A percentile compares a stretch with the other conserved stretches of the same genome.
Conservation (phyloP, 352 stramenopile species). For the Blastocystis hominis region DNA sequence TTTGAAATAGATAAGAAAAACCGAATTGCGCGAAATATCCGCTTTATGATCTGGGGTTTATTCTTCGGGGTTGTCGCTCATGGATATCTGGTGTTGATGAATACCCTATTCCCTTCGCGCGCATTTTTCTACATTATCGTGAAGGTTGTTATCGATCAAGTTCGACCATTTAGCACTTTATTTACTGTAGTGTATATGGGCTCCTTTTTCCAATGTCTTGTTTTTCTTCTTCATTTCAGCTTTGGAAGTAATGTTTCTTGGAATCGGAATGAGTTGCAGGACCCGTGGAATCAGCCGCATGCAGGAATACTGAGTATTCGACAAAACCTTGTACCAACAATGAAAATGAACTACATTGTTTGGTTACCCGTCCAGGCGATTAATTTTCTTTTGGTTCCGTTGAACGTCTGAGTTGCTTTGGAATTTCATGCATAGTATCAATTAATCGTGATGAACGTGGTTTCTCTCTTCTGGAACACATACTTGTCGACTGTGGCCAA, state of each 20-base stretch:
- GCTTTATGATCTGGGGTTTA: slow-evolving; percentile 33
- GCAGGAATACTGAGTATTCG: not conserved
- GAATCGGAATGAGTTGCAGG: not conserved
- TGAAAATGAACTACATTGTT: slow-evolving; percentile 21
- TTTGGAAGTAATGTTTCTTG: not conserved
- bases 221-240: slow-evolving; percentile 37
- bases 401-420: not conserved
- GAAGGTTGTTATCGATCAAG: slow-evolving; percentile 42
- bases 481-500: slow-evolving; percentile 12
- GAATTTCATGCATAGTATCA: slow-evolving; percentile 1
- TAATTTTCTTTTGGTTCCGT: slow-evolving; percentile 47
- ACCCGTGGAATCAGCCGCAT: not conserved
- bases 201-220: not conserved
- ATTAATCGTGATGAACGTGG: slow-evolving; percentile 23
- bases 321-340: not conserved
- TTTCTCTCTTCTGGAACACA: slow-evolving; percentile 35
- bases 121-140: not conserved
- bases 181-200: not conserved
- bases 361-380: slow-evolving; percentile 30
- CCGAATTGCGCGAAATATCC: not conserved
- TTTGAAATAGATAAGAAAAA: not conserved
- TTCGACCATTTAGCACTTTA: not conserved
- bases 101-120: not conserved
- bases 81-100: slow-evolving; percentile 1
- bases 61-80: not conserved